Conservation (phyloP, 1,284 basidiomycete genomes). For the Flammula alnicola region DNA sequence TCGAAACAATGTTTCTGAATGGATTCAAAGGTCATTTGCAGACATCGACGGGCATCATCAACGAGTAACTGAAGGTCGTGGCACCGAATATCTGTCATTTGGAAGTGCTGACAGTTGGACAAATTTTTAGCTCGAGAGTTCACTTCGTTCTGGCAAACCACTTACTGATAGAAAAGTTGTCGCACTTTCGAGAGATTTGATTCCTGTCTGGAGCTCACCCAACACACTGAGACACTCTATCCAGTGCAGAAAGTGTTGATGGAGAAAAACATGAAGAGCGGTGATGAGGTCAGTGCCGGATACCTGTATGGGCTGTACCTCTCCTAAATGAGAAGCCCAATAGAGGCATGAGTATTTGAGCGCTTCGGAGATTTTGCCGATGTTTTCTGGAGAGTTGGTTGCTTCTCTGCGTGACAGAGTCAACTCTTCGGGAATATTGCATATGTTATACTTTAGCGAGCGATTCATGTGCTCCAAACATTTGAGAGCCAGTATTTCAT, state of each 20-base stretch:
- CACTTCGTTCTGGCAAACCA: neutral
- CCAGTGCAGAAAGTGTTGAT: constrained; percentile 11
- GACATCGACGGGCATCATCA: no score
- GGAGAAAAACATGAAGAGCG: constrained; percentile 10
- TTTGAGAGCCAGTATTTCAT: constrained; percentile 17
- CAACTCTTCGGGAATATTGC: no score
- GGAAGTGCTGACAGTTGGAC: neutral
- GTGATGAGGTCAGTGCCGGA: neutral
- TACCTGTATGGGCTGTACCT: constrained; percentile 7
- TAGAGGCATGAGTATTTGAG: no score
- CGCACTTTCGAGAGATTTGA: neutral
- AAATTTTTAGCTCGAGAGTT: no score
- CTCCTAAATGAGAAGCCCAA: no score
- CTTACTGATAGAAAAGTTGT: neutral
- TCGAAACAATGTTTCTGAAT: constrained; percentile 14
- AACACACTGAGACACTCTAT: no score
- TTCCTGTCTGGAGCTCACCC: constrained; percentile 3
- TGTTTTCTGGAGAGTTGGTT: no score
- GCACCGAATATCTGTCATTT: neutral
- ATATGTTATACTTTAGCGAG: no score
- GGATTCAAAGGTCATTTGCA: constrained; percentile 20
- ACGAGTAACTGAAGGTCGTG: constrained; percentile 11
- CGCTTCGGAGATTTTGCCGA: no score
- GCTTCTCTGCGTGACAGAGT: no score
- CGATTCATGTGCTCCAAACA: constrained; percentile 19